Conservation (phyloP, 768 basidiomycete genomes). For the Floccularia luteovirens region DNA sequence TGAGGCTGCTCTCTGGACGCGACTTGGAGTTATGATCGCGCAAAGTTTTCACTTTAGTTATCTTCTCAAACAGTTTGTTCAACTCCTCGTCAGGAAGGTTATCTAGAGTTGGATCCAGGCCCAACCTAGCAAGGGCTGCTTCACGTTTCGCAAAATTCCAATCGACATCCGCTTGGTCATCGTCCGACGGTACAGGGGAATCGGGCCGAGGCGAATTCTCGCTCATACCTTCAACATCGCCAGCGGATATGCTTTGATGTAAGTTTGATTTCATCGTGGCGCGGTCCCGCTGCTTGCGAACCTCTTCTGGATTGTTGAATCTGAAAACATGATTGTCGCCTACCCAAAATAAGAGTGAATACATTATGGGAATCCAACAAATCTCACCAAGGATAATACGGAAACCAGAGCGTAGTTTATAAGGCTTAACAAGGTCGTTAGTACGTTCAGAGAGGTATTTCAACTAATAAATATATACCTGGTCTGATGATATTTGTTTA, state of each 20-base stretch:
- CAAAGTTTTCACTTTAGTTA: conserved; percentile 85
- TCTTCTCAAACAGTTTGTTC: conserved; percentile 90
- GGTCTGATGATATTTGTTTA: conserved; percentile 70
- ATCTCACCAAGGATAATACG: conserved; percentile 87
- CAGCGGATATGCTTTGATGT: conserved; percentile 56
- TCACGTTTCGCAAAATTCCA: conserved; percentile 98
- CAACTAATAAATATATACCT: conserved; percentile 42
- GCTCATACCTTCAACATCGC: conserved; percentile 50
- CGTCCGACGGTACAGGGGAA: conserved; percentile 64
- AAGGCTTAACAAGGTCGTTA: conserved; percentile 36
- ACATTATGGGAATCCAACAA: conserved; percentile 8
- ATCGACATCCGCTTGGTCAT: conserved; percentile 69
- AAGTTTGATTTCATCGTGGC: conserved; percentile 66
- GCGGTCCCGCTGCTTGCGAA: conserved; percentile 84
- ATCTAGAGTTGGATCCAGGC: conserved; percentile 84
- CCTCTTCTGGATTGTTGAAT: conserved; percentile 93
- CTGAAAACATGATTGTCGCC: conserved; percentile 97
- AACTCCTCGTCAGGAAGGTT: conserved; percentile 92
- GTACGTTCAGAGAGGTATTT: conserved; percentile 8
- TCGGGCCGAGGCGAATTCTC: conserved; percentile 66
- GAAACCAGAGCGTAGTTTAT: conserved; percentile 89
- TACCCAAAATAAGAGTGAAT: conserved; percentile 18
- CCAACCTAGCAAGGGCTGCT: conserved; percentile 81
- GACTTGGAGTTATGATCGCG: conserved; percentile 73
- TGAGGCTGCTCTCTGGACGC: conserved; percentile 86